A percentile compares a stretch with the other conserved stretches of the same genome.
Evolutionary conservation across 371 early-diverging fungal species (phyloP).

Genomic region (Coemansia sp.): DNA sequence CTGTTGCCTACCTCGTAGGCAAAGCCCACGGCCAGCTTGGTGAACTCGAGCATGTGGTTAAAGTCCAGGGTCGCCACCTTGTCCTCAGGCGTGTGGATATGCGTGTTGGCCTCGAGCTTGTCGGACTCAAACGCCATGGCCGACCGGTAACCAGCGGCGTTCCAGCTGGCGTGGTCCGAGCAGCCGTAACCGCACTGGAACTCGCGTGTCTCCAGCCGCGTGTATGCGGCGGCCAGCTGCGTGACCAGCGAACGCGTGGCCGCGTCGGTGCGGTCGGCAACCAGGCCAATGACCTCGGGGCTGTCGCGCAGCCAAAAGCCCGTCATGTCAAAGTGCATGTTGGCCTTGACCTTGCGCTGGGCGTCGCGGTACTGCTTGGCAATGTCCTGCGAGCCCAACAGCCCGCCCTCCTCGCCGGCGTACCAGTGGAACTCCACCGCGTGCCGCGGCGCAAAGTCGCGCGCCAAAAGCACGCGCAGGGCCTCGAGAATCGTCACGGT

Average conservation of each 20-base stretch:
- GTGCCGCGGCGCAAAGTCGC: slow-evolving; percentile 70
- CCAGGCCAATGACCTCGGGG: slow-evolving; percentile 70
- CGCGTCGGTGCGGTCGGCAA: slow-evolving; percentile 78
- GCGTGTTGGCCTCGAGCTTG: slow-evolving; percentile 66
- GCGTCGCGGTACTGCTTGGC: slow-evolving; percentile 65
- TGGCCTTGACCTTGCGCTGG: slow-evolving; percentile 66
- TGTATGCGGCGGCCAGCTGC: slow-evolving; percentile 51
- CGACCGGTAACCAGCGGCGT: slow-evolving; percentile 78
- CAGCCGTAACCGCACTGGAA: slow-evolving; percentile 52
- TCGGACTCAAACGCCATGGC: slow-evolving; percentile 84
- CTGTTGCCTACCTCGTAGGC: slow-evolving; percentile 71
- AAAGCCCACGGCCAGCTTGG: slow-evolving; percentile 79
- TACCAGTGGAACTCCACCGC: slow-evolving; percentile 97
- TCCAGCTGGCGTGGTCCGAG: slow-evolving; percentile 93
- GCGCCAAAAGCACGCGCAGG: slow-evolving; percentile 67
- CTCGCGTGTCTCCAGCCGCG: slow-evolving; percentile 40
- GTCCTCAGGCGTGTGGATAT: slow-evolving; percentile 78
- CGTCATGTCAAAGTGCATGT: slow-evolving; percentile 80
- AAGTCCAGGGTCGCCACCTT: slow-evolving; percentile 71
- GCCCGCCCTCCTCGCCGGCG: slow-evolving; percentile 84
- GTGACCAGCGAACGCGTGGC: slow-evolving; percentile 68
- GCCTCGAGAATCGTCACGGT: slow-evolving; percentile 85
- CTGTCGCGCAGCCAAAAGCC: slow-evolving; percentile 68
- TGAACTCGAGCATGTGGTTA: slow-evolving; percentile 83
- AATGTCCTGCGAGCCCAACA: slow-evolving; percentile 89